phyloP scores from a whole-genome alignment of 768 basidiomycete genomes.

The Dacryopinax primogenitus region DNA sequence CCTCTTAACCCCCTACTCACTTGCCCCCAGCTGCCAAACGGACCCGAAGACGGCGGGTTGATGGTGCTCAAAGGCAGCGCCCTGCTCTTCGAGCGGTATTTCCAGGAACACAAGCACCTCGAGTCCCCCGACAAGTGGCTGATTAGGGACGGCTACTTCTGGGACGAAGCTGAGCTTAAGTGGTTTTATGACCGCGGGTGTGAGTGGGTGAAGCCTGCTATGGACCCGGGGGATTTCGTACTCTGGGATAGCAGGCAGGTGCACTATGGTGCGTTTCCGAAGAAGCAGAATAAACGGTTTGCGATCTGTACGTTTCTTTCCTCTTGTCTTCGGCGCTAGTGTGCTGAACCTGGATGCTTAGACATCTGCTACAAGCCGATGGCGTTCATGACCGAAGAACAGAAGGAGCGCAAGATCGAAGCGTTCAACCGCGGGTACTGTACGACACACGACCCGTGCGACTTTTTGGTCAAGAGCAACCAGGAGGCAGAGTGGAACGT shows the following conservation, averaged over 20 bases:
- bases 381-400: slow-evolving; percentile 18
- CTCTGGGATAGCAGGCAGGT: slow-evolving; percentile 23
- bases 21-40: slow-evolving; percentile 18
- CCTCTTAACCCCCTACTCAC: background rate
- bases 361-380: slow-evolving; percentile 22
- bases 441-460: slow-evolving; percentile 19
- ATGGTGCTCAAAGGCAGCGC: slow-evolving; percentile 28
- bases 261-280: slow-evolving; percentile 20
- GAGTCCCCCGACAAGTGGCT: slow-evolving; percentile 20
- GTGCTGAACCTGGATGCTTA: no score
- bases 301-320: slow-evolving; percentile 18
- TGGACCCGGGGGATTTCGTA: slow-evolving; percentile 24
- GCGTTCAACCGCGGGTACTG: slow-evolving; percentile 18
- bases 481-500: slow-evolving; percentile 4
- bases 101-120: slow-evolving; percentile 18
- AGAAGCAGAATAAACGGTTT: slow-evolving; percentile 18
- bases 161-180: slow-evolving; percentile 19
- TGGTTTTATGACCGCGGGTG: slow-evolving; percentile 24
- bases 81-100: slow-evolving; percentile 24
- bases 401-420: slow-evolving; percentile 13
- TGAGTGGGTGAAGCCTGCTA: slow-evolving; percentile 23
- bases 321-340: no score
- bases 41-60: slow-evolving; percentile 29
- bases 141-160: slow-evolving; percentile 11
- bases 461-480: slow-evolving; percentile 6